phyloP scores from a whole-genome alignment of 2,329 filamentous ascomycete genomes.

The Arachnomyces sp. region DNA sequence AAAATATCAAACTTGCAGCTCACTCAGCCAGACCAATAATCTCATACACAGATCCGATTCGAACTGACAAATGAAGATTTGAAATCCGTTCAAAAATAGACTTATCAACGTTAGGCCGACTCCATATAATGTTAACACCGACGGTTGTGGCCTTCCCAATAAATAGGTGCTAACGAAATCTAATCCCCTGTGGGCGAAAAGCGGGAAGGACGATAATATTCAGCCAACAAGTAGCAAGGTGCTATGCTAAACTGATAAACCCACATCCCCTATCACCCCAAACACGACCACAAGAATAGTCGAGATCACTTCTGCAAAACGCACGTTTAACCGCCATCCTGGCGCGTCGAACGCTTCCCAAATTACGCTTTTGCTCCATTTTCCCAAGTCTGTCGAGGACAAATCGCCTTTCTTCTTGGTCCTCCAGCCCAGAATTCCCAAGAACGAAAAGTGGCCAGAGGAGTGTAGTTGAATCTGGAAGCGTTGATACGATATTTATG shows the following conservation, averaged over 20 bases:
- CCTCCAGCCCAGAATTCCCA: constrained; percentile 17
- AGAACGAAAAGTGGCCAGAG: constrained; percentile 20
- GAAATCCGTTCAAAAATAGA: no score
- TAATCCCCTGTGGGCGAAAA: no score
- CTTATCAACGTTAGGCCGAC: no score
- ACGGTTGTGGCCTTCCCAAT: no score
- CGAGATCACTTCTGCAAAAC: constrained; percentile 14
- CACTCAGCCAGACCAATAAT: no score
- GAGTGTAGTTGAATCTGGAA: constrained; percentile 16
- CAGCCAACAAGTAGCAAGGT: neutral
- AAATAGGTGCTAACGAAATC: no score
- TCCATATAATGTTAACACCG: no score
- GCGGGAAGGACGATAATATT: no score
- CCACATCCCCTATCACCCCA: constrained; percentile 8
- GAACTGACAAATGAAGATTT: no score
- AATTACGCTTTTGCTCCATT: constrained; percentile 19
- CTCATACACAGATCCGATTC: no score
- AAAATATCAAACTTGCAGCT: no score
- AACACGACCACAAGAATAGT: constrained; percentile 9
- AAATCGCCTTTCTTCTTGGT: constrained; percentile 21
- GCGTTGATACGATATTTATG: constrained; percentile 14
- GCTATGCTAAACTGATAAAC: constrained; percentile 10
- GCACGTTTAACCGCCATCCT: constrained; percentile 16
- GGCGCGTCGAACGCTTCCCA: constrained; percentile 21
- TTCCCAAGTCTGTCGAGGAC: constrained; percentile 20